Base-by-base conservation (phyloP, 495 filamentous ascomycete species). In the Achaetomiella virescens region DNA sequence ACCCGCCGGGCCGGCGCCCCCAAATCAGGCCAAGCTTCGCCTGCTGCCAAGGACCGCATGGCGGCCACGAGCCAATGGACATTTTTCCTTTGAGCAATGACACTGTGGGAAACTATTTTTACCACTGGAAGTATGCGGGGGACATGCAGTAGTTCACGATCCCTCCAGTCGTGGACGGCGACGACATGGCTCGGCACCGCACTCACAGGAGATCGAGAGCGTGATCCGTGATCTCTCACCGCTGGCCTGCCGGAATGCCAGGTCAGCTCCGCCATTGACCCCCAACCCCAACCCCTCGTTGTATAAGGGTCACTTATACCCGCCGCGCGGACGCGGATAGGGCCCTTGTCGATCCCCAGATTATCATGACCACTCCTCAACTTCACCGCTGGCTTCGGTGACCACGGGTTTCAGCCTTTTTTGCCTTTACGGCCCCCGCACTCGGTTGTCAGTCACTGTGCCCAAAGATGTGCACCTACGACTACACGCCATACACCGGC, bases 391-490 rank as follows among this genome's bases (percentile, higher is more conserved):
- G 40, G 15, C 42, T 9, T 44, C 38, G 46, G 37, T 44, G 57
- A 48, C 58, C n/a, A 47, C 22, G 17, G 44, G 37, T 45, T 14
- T 55, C 24, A 4, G 27, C 27, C 27, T 31, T 31, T n/a, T 37
- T 18, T 40, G 38, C 20, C 44, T 49, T 59, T 14, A 15, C 31
- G 4, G 11, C 15, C 24, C n/a, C 36, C 44, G 2, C 4, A 27
- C 37, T 20, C 42, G 18, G 22, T 2, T 14, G 21, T 41, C 36
- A 48, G 31, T 11, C 44, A 42, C 22, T 17, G 50, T 27, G 24
- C 27, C 42, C 62, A 60, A n/a, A 53, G 14, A 68, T 66, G 66
- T 68, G 66, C 54, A 66, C 61, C 15, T 68, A 62, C 55, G 61
- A 62, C 58, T 68, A 64, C 57, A 68, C 66, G 5, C 63, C 66